These are phyloP conservation scores for Cyclotella distinguenda DNA, from an alignment of 108 stramenopile genomes.

Conservation along the genomic window DNA sequence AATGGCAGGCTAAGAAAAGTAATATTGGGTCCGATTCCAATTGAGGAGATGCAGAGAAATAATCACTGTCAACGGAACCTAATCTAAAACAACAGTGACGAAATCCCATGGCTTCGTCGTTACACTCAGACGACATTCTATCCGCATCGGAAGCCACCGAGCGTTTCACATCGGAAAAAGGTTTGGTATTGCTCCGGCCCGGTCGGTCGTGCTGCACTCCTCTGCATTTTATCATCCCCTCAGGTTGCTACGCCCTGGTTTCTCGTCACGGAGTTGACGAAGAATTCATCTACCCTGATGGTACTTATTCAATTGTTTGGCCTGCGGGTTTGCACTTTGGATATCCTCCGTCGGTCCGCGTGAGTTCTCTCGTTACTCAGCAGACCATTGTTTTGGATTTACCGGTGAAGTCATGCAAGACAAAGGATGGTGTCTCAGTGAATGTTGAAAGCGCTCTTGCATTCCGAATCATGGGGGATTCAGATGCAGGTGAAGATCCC, in stretches of 20 bases:
- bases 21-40: too few relatives aligned
- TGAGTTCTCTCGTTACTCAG: constrained; percentile 47
- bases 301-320: constrained; percentile 38
- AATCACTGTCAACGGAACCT: too few relatives aligned
- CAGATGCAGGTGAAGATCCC: constrained; percentile 42
- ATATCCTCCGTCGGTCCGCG: constrained; percentile 43
- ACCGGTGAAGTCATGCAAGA: constrained; percentile 55
- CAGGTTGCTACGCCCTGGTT: constrained; percentile 46
- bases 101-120: background rate
- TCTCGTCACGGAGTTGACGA: constrained; percentile 46
- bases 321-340: constrained; percentile 46
- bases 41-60: too few relatives aligned
- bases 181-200: constrained; percentile 21
- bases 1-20: too few relatives aligned
- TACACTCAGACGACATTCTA: constrained; percentile 10
- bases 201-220: background rate
- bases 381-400: constrained; percentile 55
- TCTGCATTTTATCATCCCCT: constrained; percentile 14
- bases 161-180: constrained; percentile 12
- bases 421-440: constrained; percentile 52
- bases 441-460: constrained; percentile 48
- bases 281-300: constrained; percentile 19
- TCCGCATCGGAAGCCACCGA: constrained; percentile 11
- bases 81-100: too few relatives aligned
- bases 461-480: constrained; percentile 58